Percentiles rank a stretch among this genome's conserved stretches.
Evolutionary conservation across 176 grass and related monocot genomes (phyloP).

Genomic region (Otatea glauca): DNA sequence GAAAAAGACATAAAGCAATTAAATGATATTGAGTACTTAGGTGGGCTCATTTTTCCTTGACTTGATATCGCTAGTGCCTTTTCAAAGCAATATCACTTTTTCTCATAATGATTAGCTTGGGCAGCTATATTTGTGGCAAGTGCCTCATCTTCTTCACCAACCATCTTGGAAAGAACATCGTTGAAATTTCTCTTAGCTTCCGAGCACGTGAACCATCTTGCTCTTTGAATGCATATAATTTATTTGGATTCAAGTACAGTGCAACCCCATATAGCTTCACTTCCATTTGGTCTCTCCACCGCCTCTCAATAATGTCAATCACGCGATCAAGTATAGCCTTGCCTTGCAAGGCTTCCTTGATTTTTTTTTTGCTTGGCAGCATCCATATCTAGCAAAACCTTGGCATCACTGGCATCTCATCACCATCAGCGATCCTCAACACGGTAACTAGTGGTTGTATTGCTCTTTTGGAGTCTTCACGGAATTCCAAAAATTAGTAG

Average conservation of each 20-base stretch:
- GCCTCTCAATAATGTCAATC: no score
- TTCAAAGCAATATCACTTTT: neutral
- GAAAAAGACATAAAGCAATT: neutral
- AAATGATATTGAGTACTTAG: neutral
- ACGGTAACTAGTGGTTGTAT: neutral
- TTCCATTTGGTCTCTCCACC: no score
- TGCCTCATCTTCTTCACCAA: neutral
- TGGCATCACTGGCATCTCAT: neutral
- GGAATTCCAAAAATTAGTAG: neutral
- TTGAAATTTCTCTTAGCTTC: neutral
- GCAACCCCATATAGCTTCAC: no score
- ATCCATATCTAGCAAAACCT: neutral
- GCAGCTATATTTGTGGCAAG: neutral
- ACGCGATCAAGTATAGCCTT: no score
- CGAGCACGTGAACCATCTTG: no score
- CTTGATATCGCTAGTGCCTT: neutral
- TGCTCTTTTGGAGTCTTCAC: neutral
- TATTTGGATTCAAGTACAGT: no score
- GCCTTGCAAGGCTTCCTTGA: neutral
- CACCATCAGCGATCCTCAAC: neutral
- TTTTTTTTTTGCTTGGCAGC: neutral
- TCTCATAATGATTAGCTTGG: neutral
- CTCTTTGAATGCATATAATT: no score
- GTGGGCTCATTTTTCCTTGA: neutral
- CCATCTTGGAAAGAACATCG: neutral